Percentiles rank a stretch among this genome's conserved stretches.
phyloP scores from a whole-genome alignment of 2,329 filamentous ascomycete genomes.

The Fusarium sp. region DNA sequence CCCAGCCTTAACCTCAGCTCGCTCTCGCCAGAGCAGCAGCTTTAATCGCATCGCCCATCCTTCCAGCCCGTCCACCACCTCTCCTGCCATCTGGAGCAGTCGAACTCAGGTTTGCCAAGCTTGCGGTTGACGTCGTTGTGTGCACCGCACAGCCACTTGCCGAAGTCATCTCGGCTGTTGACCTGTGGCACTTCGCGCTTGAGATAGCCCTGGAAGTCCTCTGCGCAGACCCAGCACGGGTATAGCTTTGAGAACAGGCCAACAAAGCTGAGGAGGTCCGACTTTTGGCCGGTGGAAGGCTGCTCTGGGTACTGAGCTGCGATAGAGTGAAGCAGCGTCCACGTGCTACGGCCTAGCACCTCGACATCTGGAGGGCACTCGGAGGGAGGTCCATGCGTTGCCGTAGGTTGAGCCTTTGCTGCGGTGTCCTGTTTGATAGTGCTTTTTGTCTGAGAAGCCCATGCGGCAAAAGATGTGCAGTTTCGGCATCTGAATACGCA shows the following conservation, averaged over 20 bases:
- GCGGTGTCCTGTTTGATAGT: slow-evolving; percentile 55
- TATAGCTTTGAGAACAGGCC: slow-evolving; percentile 86
- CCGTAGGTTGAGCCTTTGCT: slow-evolving; percentile 45
- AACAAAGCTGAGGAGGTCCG: slow-evolving; percentile 83
- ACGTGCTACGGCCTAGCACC: slow-evolving; percentile 85
- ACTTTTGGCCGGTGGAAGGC: slow-evolving; percentile 77
- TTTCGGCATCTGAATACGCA: slow-evolving; percentile 50
- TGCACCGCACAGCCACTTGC: slow-evolving; percentile 85
- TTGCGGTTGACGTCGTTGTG: slow-evolving; percentile 92
- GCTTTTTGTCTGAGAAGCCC: slow-evolving; percentile 67
- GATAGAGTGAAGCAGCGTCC: slow-evolving; percentile 94
- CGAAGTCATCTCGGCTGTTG: slow-evolving; percentile 76
- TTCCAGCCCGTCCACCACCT: slow-evolving; percentile 93
- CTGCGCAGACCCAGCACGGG: slow-evolving; percentile 95
- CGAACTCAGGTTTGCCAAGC: slow-evolving; percentile 90
- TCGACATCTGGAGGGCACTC: slow-evolving; percentile 95
- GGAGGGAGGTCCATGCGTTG: slow-evolving; percentile 56
- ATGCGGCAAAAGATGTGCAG: slow-evolving; percentile 56
- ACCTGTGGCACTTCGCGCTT: slow-evolving; percentile 74
- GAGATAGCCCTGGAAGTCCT: slow-evolving; percentile 90
- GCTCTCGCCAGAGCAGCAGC: slow-evolving; percentile 1
- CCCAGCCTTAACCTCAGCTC: slow-evolving; percentile 37
- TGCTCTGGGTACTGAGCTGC: slow-evolving; percentile 84
- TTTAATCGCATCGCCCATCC: slow-evolving; percentile 72
- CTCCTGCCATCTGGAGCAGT: slow-evolving; percentile 92